Conservation (phyloP, 1,139 yeast genomes). For the Eremothecium cymbalariae region DNA sequence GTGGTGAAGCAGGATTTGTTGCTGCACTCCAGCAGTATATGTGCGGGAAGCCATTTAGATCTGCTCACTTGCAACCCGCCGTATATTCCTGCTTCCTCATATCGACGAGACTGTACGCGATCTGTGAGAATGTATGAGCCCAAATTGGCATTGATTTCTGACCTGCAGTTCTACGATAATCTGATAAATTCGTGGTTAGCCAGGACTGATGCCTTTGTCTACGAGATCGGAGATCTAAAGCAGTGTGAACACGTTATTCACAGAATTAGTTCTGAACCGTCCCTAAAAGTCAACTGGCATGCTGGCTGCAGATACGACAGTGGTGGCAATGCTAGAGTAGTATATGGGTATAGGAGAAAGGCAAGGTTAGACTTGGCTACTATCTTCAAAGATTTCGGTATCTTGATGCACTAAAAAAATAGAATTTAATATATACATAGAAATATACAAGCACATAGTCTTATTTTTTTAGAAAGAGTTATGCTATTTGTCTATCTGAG, state of each 20-base stretch:
- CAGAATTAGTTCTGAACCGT: constrained; percentile 8
- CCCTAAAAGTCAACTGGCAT: constrained; percentile 19
- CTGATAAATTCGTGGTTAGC: constrained; percentile 37
- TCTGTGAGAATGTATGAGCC: constrained; percentile 78
- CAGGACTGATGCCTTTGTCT: constrained; percentile 32
- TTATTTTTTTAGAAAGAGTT: too few relatives aligned
- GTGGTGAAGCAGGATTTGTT: constrained; percentile 20
- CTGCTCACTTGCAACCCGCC: constrained; percentile 83
- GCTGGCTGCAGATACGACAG: constrained; percentile 31
- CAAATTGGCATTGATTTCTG: constrained; percentile 63
- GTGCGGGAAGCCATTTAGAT: constrained; percentile 32
- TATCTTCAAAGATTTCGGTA: constrained; percentile 17
- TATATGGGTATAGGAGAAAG: constrained; percentile 25
- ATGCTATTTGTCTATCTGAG: too few relatives aligned
- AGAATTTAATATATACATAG: not conserved
- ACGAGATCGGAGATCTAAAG: constrained; percentile 37
- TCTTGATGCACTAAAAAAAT: constrained; percentile 6
- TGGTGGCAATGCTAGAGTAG: constrained; percentile 31
- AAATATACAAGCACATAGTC: constrained; percentile 1
- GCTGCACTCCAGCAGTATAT: constrained; percentile 6
- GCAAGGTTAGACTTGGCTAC: not conserved
- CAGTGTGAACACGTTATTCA: constrained; percentile 28
- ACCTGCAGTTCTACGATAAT: constrained; percentile 57
- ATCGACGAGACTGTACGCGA: constrained; percentile 36
- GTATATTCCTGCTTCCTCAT: constrained; percentile 52